Conservation (phyloP, 75 land plant species). For the Pinus taeda region DNA sequence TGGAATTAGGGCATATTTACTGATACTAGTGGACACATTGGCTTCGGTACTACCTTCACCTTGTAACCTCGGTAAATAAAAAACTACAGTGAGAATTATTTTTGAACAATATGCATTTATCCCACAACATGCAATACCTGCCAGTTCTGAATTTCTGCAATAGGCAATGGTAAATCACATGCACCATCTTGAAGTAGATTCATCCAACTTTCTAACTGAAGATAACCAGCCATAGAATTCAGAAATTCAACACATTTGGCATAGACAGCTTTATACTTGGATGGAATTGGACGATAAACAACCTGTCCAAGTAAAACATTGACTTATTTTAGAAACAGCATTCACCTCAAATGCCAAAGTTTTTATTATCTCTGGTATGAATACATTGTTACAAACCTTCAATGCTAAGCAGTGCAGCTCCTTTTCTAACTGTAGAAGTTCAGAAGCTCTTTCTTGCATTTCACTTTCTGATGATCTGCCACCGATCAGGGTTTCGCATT, state of each 20-base stretch:
- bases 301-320: conserved; percentile 29
- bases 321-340: neutral
- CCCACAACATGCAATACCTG: conserved; percentile 25
- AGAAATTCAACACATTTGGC: conserved; percentile 33
- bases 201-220: conserved; percentile 12
- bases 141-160: conserved; percentile 35
- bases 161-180: conserved; percentile 2
- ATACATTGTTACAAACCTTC: conserved; percentile 36
- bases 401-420: conserved; percentile 30
- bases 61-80: neutral
- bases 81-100: neutral
- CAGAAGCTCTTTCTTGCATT: neutral
- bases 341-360: neutral
- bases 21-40: neutral
- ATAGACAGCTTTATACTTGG: conserved; percentile 32
- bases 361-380: too few relatives aligned
- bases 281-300: conserved; percentile 55
- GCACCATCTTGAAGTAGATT: neutral
- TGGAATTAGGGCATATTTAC: too few relatives aligned
- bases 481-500: conserved; percentile 60
- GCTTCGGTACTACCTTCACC: neutral
- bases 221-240: conserved; percentile 11
- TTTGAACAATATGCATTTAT: neutral
- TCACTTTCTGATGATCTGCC: conserved; percentile 23
- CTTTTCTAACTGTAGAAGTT: conserved; percentile 33